A percentile compares a stretch with the other conserved stretches of the same genome.
These are phyloP conservation scores for Raphanus raphanistrum DNA, from an alignment of 345 rosid species.

Conservation along the genomic window DNA sequence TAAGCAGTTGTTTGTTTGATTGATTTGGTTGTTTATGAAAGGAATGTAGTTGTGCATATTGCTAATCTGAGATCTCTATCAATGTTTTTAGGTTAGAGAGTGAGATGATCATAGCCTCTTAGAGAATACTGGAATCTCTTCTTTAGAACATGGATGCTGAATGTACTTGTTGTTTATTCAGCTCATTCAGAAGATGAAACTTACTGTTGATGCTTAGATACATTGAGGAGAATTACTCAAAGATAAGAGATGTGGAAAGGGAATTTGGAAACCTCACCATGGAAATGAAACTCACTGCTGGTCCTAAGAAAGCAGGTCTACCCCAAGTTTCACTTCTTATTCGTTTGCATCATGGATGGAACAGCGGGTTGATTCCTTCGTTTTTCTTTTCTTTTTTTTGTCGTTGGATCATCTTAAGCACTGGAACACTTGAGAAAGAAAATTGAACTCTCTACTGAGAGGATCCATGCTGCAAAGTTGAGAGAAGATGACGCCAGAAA, in stretches of 20 bases:
- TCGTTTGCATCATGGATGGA: conserved; percentile 8
- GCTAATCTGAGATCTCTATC: conserved; percentile 3
- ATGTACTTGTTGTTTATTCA: neutral
- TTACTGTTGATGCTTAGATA: conserved; percentile 42
- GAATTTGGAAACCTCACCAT: conserved; percentile 68
- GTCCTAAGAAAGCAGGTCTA: conserved; percentile 90
- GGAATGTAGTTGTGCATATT: neutral
- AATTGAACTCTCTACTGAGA: conserved; percentile 73
- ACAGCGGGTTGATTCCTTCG: conserved; percentile 26
- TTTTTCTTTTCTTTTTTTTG: conserved; percentile 12
- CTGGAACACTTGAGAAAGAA: conserved; percentile 89
- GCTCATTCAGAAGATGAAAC: neutral
- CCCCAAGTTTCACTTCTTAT: neutral
- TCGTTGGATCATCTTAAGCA: conserved; percentile 43
- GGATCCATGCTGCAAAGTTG: conserved; percentile 63
- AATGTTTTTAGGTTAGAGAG: neutral
- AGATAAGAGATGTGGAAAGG: conserved; percentile 81
- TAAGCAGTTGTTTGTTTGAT: conserved; percentile 32
- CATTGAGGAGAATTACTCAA: conserved; percentile 83
- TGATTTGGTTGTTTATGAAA: neutral
- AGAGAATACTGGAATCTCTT: neutral
- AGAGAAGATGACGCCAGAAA: conserved; percentile 79
- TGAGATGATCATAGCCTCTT: neutral
- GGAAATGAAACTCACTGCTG: conserved; percentile 98
- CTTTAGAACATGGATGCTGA: conserved; percentile 6